Evolutionary conservation across 2,329 filamentous ascomycete species (phyloP).

Genomic region (Thielaviopsis populi): DNA sequence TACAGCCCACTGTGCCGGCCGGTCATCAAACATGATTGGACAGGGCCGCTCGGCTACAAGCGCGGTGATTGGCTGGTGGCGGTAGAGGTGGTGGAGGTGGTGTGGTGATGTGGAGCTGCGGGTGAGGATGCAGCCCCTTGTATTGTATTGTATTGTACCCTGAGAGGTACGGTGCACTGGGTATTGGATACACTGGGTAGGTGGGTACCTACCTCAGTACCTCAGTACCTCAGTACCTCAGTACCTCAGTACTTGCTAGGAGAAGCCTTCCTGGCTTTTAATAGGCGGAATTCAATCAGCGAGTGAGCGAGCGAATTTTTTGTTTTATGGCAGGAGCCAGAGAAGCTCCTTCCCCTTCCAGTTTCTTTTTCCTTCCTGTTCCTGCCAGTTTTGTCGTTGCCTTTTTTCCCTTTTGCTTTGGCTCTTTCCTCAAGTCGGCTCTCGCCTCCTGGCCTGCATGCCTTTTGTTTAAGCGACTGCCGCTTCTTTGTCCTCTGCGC

Average conservation of each 20-base stretch:
- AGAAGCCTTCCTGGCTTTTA: not conserved
- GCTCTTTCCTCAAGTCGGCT: not conserved
- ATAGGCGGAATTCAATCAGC: not conserved
- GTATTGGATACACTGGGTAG: too few relatives aligned
- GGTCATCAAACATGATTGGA: not conserved
- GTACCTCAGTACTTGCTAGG: too few relatives aligned
- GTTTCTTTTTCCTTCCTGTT: not conserved
- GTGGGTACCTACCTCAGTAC: too few relatives aligned
- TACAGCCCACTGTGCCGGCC: not conserved
- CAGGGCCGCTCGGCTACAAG: not conserved
- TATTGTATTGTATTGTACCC: not conserved
- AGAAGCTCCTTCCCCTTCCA: not conserved
- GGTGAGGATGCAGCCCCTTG: conserved; percentile 2
- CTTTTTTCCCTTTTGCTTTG: not conserved
- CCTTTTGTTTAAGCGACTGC: not conserved
- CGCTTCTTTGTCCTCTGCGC: not conserved
- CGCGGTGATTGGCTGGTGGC: not conserved
- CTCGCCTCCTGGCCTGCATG: not conserved
- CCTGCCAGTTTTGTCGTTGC: not conserved
- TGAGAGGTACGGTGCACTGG: not conserved
- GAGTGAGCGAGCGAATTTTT: not conserved
- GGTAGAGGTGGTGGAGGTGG: not conserved
- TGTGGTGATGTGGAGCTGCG: not conserved
- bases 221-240: too few relatives aligned
- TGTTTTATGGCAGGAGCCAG: not conserved